Conservation (phyloP, 495 filamentous ascomycete genomes). For the Annulohypoxylon nitens region DNA sequence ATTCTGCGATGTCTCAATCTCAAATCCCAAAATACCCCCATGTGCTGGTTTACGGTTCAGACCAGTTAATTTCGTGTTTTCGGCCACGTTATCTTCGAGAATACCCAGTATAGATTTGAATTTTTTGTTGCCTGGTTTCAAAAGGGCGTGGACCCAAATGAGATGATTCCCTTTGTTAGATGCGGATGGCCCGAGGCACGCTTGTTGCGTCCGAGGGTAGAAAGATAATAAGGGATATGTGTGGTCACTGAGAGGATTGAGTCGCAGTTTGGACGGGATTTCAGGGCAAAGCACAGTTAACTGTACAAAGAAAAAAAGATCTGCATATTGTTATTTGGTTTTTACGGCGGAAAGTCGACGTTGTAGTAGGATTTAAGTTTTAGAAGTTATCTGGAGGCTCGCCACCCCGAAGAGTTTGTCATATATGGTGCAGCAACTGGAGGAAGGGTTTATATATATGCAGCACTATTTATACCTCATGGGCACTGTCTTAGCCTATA, state of each 20-base stretch:
- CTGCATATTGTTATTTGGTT: constrained; percentile 40
- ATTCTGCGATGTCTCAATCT: constrained; percentile 49
- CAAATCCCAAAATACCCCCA: constrained; percentile 53
- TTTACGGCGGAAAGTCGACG: constrained; percentile 27
- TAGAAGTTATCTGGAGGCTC: constrained; percentile 39
- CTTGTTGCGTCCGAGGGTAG: constrained; percentile 32
- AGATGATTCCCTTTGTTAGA: constrained; percentile 54
- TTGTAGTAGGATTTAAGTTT: constrained; percentile 35
- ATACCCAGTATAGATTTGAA: constrained; percentile 59
- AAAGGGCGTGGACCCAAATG: constrained; percentile 44
- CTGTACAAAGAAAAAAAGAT: constrained; percentile 45
- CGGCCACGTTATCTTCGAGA: constrained; percentile 52
- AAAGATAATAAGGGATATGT: constrained; percentile 31
- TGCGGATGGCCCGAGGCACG: constrained; percentile 32
- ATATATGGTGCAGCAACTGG: constrained; percentile 41
- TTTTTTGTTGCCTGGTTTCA: constrained; percentile 40
- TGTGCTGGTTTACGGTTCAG: constrained; percentile 44
- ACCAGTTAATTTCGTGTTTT: constrained; percentile 49
- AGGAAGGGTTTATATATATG: constrained; percentile 37
- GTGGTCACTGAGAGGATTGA: constrained; percentile 20
- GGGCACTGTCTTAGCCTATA: constrained; percentile 20
- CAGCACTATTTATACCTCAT: constrained; percentile 37
- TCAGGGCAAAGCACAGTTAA: constrained; percentile 20
- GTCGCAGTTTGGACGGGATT: constrained; percentile 20
- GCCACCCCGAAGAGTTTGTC: constrained; percentile 41